phyloP scores from a whole-genome alignment of 148 eudicot species.

The Beta vulgaris region DNA sequence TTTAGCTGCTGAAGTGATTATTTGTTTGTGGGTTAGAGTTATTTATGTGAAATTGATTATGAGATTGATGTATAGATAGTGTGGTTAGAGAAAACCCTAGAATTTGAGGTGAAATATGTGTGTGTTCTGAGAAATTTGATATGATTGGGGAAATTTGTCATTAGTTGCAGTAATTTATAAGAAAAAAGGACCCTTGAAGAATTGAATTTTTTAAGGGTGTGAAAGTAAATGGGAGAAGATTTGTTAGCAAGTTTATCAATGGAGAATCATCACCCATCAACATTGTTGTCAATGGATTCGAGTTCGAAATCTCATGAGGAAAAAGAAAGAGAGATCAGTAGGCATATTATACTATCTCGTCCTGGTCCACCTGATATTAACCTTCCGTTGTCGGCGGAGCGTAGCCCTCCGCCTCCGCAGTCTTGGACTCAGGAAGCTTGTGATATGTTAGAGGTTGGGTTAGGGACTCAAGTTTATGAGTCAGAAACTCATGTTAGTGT shows the following conservation, averaged over 20 bases:
- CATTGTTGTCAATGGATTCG: conserved; percentile 75
- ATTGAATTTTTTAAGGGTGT: conserved; percentile 12
- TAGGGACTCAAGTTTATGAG: conserved; percentile 60
- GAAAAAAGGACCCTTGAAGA: background rate
- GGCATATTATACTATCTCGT: conserved; percentile 46
- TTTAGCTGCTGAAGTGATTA: conserved; percentile 12
- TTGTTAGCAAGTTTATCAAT: conserved; percentile 53
- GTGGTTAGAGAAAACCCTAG: background rate
- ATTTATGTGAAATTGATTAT: background rate
- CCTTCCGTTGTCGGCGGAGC: conserved; percentile 62
- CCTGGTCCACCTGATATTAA: conserved; percentile 79
- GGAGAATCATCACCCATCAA: conserved; percentile 69
- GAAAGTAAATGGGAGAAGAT: conserved; percentile 52
- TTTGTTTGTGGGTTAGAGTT: background rate
- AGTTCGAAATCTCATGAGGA: conserved; percentile 62
- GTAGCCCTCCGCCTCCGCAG: conserved; percentile 61
- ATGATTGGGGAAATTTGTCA: conserved; percentile 17
- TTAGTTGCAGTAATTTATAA: background rate
- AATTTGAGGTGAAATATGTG: conserved; percentile 11
- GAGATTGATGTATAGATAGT: conserved; percentile 21
- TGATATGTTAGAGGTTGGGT: conserved; percentile 70
- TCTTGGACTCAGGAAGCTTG: conserved; percentile 48
- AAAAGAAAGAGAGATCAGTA: conserved; percentile 45
- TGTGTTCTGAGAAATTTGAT: conserved; percentile 3
- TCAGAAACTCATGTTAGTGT: conserved; percentile 40